Base-by-base conservation (phyloP, 169 alveolate species). In the Fabrea salina region DNA sequence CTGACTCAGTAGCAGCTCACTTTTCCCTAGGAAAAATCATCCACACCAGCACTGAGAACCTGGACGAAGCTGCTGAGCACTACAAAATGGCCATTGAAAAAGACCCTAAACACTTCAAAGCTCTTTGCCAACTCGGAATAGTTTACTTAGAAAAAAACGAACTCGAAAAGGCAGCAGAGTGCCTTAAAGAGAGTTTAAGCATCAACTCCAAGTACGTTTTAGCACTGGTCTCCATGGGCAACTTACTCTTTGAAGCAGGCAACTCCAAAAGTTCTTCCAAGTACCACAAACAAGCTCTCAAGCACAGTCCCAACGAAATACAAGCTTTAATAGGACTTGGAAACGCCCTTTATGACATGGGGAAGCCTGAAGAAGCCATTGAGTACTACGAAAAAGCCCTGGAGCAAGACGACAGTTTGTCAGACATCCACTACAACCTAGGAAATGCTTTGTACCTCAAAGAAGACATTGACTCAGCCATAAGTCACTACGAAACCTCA, bases 371-470 rank as follows among this genome's bases (percentile, higher is more conserved):
- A 39, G 77, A 82, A 22, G 86, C 95, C 3, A 84, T 88, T 4
- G n/a, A 56, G 22, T 75, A 57, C 51, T 91, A 91, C 59, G 83
- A 84, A 70, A 82, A 86, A 50, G 91, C 89, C 22, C 44, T 88
- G 2, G 84, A 71, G n/a, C 49, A 84, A 5, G 95, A 91, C 74
- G 51, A 79, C 25, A 79, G 77, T 51, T 27, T 72, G 5, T 79
- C 86, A 25, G 95, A 91, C 51, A 88, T 91, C n/a, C 93, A 91
- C 56, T 91, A 91, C 57, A 87, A 91, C 54, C 85, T 91, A n/a
- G 95, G 92, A 5, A 91, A 91, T 76, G 92, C 93, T 8, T 74
- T 82, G 35, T 91, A 87, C 35, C 66, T 91, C 47, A 79, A 79
- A 30, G 89, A 83, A 33, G 87, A 88, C 32, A 85, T 86, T 22